Percentiles rank a stretch among this genome's conserved stretches.
Conservation (phyloP, 1,284 basidiomycete genomes). For the Cryptococcus sp. region DNA sequence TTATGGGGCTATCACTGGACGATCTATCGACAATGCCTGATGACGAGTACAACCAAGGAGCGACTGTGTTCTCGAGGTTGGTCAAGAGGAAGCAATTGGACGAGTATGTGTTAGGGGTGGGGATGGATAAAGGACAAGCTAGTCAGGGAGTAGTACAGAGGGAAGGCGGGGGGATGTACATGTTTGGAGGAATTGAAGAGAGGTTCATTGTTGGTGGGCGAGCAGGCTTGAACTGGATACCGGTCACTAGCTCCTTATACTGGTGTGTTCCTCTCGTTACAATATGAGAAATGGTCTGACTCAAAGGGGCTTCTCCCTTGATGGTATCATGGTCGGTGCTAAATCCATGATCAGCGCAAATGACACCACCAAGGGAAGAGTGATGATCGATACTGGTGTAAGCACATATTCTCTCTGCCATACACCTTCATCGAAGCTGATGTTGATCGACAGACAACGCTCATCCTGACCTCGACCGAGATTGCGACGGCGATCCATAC, state of each 20-base stretch:
- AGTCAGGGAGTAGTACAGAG: slow-evolving; percentile 8
- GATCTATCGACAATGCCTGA: slow-evolving; percentile 10
- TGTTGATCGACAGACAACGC: slow-evolving; percentile 12
- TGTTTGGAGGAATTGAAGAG: slow-evolving; percentile 19
- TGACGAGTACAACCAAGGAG: slow-evolving; percentile 1
- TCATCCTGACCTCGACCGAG: slow-evolving; percentile 18
- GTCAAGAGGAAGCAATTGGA: slow-evolving; percentile 6
- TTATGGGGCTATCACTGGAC: slow-evolving; percentile 21
- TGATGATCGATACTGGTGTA: slow-evolving; percentile 25
- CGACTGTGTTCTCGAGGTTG: slow-evolving; percentile 15
- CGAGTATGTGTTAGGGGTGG: slow-evolving; percentile 17
- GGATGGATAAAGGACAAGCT: slow-evolving; percentile 13
- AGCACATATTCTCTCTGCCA: not conserved
- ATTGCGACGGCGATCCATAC: slow-evolving; percentile 15
- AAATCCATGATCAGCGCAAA: slow-evolving; percentile 8
- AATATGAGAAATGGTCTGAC: not conserved
- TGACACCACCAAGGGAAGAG: slow-evolving; percentile 15
- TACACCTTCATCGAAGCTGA: not conserved
- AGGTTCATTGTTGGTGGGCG: slow-evolving; percentile 14
- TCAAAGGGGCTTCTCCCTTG: slow-evolving; percentile 18
- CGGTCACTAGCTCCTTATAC: slow-evolving; percentile 17
- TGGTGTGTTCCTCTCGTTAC: slow-evolving; percentile 10
- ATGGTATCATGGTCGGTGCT: slow-evolving; percentile 14
- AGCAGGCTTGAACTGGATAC: slow-evolving; percentile 13
- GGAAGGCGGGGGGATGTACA: slow-evolving; percentile 15